Percentiles rank a stretch among this genome's conserved stretches.
Conservation (phyloP, 2,329 filamentous ascomycete genomes). For the Botrytis porri region DNA sequence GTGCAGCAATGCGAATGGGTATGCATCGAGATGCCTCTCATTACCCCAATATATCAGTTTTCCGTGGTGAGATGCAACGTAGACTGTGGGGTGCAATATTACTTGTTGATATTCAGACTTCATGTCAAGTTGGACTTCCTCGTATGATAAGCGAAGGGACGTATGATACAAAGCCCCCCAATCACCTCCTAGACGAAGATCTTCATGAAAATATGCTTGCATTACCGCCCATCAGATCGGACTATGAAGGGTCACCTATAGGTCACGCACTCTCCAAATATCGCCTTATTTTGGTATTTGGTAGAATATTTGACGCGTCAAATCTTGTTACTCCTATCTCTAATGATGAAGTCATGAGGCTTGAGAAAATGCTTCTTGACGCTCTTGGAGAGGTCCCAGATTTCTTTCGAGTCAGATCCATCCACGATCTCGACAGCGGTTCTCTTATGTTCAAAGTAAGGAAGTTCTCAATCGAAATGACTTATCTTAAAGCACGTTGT, state of each 20-base stretch:
- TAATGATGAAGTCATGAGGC: slow-evolving; percentile 49
- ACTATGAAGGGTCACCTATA: slow-evolving; percentile 54
- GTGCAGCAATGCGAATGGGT: slow-evolving; percentile 56
- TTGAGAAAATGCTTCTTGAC: slow-evolving; percentile 48
- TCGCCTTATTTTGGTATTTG: slow-evolving; percentile 48
- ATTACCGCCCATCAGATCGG: slow-evolving; percentile 54
- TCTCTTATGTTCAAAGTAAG: slow-evolving; percentile 47
- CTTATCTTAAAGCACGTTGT: slow-evolving; percentile 30
- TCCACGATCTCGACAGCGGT: slow-evolving; percentile 49
- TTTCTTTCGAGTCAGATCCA: slow-evolving; percentile 47
- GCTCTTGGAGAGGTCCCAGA: slow-evolving; percentile 45
- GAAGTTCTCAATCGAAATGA: slow-evolving; percentile 41
- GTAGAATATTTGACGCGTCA: slow-evolving; percentile 50
- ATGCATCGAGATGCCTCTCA: slow-evolving; percentile 55
- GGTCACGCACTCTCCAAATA: slow-evolving; percentile 53
- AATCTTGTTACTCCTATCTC: slow-evolving; percentile 48
- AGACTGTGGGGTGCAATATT: slow-evolving; percentile 53
- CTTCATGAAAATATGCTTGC: slow-evolving; percentile 54
- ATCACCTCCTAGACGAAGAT: slow-evolving; percentile 63
- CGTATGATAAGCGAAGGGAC: slow-evolving; percentile 63
- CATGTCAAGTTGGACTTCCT: slow-evolving; percentile 66
- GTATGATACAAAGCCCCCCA: slow-evolving; percentile 58
- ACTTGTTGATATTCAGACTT: slow-evolving; percentile 61
- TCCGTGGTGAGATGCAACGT: slow-evolving; percentile 60
- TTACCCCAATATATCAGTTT: slow-evolving; percentile 47